Evolutionary conservation across 805 yeast species (phyloP), one percentile per base, ranked within the genome.

Genomic region (Yamadazyma tumulicola): DNA sequence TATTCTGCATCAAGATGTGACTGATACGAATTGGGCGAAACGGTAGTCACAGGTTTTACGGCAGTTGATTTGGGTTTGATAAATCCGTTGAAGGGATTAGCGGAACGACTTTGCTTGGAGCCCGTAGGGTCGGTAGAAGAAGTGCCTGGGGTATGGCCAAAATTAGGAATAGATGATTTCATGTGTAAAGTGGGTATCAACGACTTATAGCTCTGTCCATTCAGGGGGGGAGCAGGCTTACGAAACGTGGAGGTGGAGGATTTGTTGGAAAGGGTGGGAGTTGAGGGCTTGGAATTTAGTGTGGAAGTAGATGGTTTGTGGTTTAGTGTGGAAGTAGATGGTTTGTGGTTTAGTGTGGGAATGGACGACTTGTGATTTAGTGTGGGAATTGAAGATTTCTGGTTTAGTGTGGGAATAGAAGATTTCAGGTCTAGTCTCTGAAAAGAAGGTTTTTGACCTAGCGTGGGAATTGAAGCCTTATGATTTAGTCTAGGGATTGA

Each of bases 141-240:
- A 28, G 14, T 26, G 10, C 17, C 31, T 32, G 10, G 52, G 38
- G 8, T 48, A 16, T 26, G 15, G 7, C 17, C 6, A 9, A 26
- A 26, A 9, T 11, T 39, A 3, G 39, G 44, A 18, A 34, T 40
- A 14, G 44, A 21, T 14, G 36, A 28, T 15, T 38, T 37, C 13
- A 34, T 33, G 15, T 35, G 31, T 31, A 38, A 27, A 5, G 15
- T 15, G 8, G 39, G 33, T 16, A 26, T 19, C 23, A 21, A 11
- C 11, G 23, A 21, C 11, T 21, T 21, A n/a, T n/a, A n/a, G n/a
- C n/a, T n/a, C n/a, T n/a, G n/a, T n/a, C n/a, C n/a, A n/a, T n/a
- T n/a, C n/a, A n/a, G n/a, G n/a, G n/a, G n/a, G n/a, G n/a, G n/a
- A n/a, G n/a, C n/a, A n/a, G n/a, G n/a, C n/a, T n/a, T n/a, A n/a